Evolutionary conservation across 1,284 basidiomycete species (phyloP).

Genomic region (Rhodotorula sp.): DNA sequence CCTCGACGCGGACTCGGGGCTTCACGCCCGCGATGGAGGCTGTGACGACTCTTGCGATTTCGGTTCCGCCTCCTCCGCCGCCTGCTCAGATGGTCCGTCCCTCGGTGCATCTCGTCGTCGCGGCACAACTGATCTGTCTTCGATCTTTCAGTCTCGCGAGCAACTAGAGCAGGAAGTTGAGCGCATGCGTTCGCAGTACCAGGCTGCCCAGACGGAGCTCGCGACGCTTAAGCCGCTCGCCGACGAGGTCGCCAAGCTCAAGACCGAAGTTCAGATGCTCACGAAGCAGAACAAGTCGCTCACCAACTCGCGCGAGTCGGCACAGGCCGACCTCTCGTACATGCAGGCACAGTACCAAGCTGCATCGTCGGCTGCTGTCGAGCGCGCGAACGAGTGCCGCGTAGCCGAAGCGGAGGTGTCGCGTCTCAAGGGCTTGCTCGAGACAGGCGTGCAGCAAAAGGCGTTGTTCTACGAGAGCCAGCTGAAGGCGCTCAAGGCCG

Average conservation of each 20-base stretch:
- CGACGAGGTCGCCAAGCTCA: constrained; percentile 27
- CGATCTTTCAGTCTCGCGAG: constrained; percentile 22
- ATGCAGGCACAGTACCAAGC: constrained; percentile 38
- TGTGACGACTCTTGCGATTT: constrained; percentile 7
- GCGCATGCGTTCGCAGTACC: constrained; percentile 1
- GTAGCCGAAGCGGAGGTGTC: constrained; percentile 33
- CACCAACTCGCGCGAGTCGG: constrained; percentile 30
- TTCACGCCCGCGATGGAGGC: constrained; percentile 23
- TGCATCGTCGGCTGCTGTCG: constrained; percentile 36
- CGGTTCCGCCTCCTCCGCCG: constrained; percentile 5
- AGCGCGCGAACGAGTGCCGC: constrained; percentile 32
- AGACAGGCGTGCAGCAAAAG: constrained; percentile 32
- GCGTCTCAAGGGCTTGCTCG: constrained; percentile 22
- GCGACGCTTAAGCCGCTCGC: constrained; percentile 15
- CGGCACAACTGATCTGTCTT: not conserved
- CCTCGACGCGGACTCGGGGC: constrained; percentile 3
- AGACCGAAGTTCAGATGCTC: constrained; percentile 19
- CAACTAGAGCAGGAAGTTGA: constrained; percentile 35
- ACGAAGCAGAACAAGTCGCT: constrained; percentile 25
- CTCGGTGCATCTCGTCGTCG: not conserved
- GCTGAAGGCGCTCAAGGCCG: constrained; percentile 10
- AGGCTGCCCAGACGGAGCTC: constrained; percentile 13
- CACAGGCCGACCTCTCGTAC: constrained; percentile 32
- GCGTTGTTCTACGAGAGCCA: constrained; percentile 17
- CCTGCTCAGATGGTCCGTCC: constrained; percentile 21